Percentiles rank a stretch among this genome's conserved stretches.
Conservation (phyloP, 768 basidiomycete species). For the Pleurotus salmoneostramineus region DNA sequence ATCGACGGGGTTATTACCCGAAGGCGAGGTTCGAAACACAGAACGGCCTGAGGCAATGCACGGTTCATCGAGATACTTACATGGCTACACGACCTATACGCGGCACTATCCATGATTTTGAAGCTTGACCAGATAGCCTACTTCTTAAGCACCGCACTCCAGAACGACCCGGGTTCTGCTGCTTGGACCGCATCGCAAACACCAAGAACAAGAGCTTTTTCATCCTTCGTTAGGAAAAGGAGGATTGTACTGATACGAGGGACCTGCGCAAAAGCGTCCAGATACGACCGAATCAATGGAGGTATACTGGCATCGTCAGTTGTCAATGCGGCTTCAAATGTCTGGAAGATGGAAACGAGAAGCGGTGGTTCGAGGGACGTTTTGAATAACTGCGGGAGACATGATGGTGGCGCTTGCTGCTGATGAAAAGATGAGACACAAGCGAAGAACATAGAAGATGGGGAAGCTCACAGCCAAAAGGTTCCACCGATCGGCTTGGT, state of each 20-base stretch:
- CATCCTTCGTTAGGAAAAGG: slow-evolving; percentile 55
- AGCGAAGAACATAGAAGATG: no score
- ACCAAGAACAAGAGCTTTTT: slow-evolving; percentile 44
- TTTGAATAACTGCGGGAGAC: slow-evolving; percentile 62
- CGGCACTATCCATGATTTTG: no score
- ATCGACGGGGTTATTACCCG: no score
- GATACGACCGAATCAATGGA: slow-evolving; percentile 36
- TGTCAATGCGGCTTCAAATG: slow-evolving; percentile 34
- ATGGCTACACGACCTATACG: no score
- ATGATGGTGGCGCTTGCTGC: slow-evolving; percentile 1
- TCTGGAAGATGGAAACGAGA: slow-evolving; percentile 53
- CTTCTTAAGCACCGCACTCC: neutral
- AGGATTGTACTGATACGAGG: slow-evolving; percentile 61
- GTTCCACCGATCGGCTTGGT: no score
- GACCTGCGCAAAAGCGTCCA: slow-evolving; percentile 49
- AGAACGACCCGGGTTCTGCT: slow-evolving; percentile 2
- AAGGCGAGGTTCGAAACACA: no score
- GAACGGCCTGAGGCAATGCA: no score
- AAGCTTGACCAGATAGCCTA: no score
- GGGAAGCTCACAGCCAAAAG: no score
- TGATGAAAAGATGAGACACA: no score
- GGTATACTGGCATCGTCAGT: slow-evolving; percentile 12
- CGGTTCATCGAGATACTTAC: no score
- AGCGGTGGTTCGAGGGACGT: slow-evolving; percentile 65
- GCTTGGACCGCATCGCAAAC: slow-evolving; percentile 41